Conservation (phyloP, 2,329 filamentous ascomycete genomes). For the Claviceps cyperi region DNA sequence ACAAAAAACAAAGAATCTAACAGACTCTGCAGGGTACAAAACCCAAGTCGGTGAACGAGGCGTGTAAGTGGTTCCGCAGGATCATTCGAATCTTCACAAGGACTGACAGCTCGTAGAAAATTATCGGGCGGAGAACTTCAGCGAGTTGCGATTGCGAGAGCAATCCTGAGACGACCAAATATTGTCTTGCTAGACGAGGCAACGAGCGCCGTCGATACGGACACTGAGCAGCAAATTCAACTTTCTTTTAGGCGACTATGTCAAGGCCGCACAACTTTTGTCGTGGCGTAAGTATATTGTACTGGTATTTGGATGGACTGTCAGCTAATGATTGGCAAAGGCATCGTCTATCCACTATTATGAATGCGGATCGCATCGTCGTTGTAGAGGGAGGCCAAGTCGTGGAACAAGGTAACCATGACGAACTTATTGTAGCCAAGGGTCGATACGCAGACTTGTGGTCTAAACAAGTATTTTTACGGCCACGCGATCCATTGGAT, state of each 20-base stretch:
- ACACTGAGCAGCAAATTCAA: slow-evolving; percentile 46
- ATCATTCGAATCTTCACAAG: neutral
- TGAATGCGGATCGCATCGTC: slow-evolving; percentile 53
- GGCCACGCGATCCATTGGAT: slow-evolving; percentile 25
- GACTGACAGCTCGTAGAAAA: slow-evolving; percentile 27
- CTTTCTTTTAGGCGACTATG: slow-evolving; percentile 44
- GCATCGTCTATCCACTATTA: slow-evolving; percentile 56
- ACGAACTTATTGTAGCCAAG: slow-evolving; percentile 38
- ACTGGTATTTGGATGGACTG: too few species aligned
- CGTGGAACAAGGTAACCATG: slow-evolving; percentile 48
- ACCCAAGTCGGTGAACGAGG: slow-evolving; percentile 37
- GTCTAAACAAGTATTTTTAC: slow-evolving; percentile 46
- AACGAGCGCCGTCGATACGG: slow-evolving; percentile 32
- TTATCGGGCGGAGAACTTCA: slow-evolving; percentile 42
- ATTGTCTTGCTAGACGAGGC: slow-evolving; percentile 32
- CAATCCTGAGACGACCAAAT: slow-evolving; percentile 13
- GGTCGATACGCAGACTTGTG: slow-evolving; percentile 52
- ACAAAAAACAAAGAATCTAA: neutral
- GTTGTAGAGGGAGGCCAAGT: slow-evolving; percentile 49
- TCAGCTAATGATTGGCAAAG: slow-evolving; percentile 19
- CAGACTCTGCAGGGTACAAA: slow-evolving; percentile 25
- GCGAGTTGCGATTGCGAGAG: slow-evolving; percentile 31
- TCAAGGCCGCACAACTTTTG: slow-evolving; percentile 48
- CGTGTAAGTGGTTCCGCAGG: slow-evolving; percentile 20
- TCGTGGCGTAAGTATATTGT: slow-evolving; percentile 39